A percentile compares a stretch with the other conserved stretches of the same genome.
These are phyloP conservation scores for Echinochloa phyllopogon DNA, from an alignment of 176 grass and related monocot genomes.

Conservation along the genomic window DNA sequence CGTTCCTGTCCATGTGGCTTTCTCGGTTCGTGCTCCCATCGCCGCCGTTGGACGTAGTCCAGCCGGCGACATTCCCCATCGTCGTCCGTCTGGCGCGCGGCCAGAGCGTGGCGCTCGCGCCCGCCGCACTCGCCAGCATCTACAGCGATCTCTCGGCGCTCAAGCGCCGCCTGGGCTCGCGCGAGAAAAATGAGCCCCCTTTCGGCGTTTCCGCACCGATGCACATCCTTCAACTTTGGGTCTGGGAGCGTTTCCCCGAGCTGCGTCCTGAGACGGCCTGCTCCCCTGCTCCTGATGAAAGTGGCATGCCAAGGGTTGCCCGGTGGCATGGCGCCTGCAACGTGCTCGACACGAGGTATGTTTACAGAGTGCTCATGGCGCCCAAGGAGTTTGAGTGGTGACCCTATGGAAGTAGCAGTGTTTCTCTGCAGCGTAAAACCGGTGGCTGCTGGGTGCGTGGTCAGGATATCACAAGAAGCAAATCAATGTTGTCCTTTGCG, in stretches of 20 bases:
- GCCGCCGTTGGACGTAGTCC: slow-evolving; percentile 16
- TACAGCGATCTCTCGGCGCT: slow-evolving; percentile 44
- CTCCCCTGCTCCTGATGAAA: neutral
- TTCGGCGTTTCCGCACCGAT: slow-evolving; percentile 37
- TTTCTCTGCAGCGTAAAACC: neutral
- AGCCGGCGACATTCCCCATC: slow-evolving; percentile 10
- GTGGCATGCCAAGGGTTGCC: slow-evolving; percentile 27
- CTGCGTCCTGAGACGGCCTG: slow-evolving; percentile 17
- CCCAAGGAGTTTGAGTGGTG: slow-evolving; percentile 42
- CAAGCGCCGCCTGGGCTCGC: slow-evolving; percentile 4
- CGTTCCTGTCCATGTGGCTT: slow-evolving; percentile 57
- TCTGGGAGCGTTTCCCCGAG: slow-evolving; percentile 52
- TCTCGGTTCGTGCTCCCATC: slow-evolving; percentile 41
- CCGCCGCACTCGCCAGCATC: slow-evolving; percentile 47
- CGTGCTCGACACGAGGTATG: neutral
- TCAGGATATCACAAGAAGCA: neutral
- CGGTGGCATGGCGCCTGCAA: slow-evolving; percentile 36
- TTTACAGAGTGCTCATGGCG: slow-evolving; percentile 9
- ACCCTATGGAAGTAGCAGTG: slow-evolving; percentile 32
- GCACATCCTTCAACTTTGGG: slow-evolving; percentile 50
- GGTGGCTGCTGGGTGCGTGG: neutral
- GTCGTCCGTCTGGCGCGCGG: slow-evolving; percentile 43
- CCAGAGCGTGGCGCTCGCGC: slow-evolving; percentile 46
- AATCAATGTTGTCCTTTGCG: slow-evolving; percentile 22
- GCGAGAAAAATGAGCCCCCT: neutral